Percentiles rank a stretch among this genome's conserved stretches.
These are phyloP conservation scores for Plasmodium relictum DNA, from an alignment of 169 alveolate species.

Conservation along the genomic window DNA sequence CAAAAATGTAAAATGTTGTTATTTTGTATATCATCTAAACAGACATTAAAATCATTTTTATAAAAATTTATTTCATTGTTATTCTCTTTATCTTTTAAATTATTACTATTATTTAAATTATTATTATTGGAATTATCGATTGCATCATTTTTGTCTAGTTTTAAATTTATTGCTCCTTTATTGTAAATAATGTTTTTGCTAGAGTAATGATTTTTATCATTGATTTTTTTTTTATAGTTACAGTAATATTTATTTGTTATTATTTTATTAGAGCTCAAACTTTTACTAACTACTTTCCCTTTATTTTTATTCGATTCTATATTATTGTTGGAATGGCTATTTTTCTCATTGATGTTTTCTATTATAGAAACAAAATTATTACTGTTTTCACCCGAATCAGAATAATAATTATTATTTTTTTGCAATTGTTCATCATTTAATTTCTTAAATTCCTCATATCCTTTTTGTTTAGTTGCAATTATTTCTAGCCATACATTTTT, in stretches of 20 bases:
- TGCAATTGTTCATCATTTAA: not conserved
- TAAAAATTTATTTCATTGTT: conserved; percentile 26
- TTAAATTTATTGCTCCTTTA: no score
- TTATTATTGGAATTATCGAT: not conserved
- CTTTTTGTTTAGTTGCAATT: not conserved
- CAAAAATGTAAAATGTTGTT: not conserved
- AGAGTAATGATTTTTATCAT: no score
- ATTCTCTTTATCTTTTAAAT: not conserved
- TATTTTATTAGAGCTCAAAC: not conserved
- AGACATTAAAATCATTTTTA: conserved; percentile 15
- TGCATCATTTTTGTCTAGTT: not conserved
- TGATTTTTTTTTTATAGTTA: not conserved
- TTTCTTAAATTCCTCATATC: not conserved
- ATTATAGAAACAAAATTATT: not conserved
- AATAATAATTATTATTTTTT: not conserved
- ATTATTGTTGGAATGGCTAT: not conserved
- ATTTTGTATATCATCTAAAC: conserved; percentile 10
- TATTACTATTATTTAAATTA: not conserved
- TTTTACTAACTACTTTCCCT: not conserved
- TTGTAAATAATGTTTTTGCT: no score
- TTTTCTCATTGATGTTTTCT: not conserved
- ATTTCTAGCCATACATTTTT: conserved; percentile 59
- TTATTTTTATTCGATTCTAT: not conserved
- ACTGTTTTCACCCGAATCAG: not conserved
- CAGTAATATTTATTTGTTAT: not conserved